Conservation (phyloP, 169 alveolate species). For the Cryptosporidium viatorum region DNA sequence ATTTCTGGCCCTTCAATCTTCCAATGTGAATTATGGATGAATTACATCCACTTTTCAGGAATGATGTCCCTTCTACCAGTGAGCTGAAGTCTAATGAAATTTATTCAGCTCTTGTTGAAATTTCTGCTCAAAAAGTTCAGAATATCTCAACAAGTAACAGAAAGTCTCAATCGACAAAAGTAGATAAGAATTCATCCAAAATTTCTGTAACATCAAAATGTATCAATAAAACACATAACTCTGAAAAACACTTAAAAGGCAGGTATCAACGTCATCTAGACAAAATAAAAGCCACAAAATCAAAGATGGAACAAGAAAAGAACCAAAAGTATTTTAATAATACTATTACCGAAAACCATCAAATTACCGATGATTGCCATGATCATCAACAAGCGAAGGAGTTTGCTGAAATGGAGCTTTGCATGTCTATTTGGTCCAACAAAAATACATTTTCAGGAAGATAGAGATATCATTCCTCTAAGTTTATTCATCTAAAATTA, state of each 20-base stretch:
- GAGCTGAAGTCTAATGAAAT: conserved; percentile 48
- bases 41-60: conserved; percentile 68
- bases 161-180: neutral
- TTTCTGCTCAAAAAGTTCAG: conserved; percentile 4
- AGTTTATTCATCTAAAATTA: neutral
- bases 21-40: conserved; percentile 34
- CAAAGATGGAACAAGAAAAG: conserved; percentile 48
- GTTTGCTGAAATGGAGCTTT: conserved; percentile 55
- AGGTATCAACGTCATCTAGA: conserved; percentile 51
- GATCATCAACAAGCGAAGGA: conserved; percentile 10
- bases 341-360: neutral
- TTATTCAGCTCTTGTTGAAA: conserved; percentile 65
- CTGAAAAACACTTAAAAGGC: conserved; percentile 9
- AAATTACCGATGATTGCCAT: neutral
- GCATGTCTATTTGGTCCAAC: conserved; percentile 72
- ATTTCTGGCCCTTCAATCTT: neutral
- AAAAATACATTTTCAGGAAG: conserved; percentile 1
- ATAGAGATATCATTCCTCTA: neutral
- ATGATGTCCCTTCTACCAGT: conserved; percentile 45
- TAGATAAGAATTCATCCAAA: neutral
- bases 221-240: neutral
- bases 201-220: conserved; percentile 16
- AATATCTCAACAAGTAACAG: neutral
- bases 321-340: neutral
- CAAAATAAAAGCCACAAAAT: conserved; percentile 34